Base-by-base conservation (phyloP, 1,284 basidiomycete species). In the Rhodotorula sp. region DNA sequence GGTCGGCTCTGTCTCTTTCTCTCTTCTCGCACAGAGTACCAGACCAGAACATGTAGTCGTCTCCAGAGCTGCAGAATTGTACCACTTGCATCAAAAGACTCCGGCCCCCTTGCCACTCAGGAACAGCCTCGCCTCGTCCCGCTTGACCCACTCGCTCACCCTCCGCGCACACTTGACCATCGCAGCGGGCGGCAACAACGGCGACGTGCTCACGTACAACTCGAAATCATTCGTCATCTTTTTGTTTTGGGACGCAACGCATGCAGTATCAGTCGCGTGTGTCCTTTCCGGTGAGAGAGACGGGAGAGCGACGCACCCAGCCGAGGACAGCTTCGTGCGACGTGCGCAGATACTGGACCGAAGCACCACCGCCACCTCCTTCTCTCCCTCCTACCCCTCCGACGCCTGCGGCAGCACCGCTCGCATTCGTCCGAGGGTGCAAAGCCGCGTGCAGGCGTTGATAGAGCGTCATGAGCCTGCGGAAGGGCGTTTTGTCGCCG, bases 181-280 rank as follows among this genome's bases (percentile, higher is more conserved):
- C 0, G 91, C 91, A 62, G 87, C 88, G 84, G 97, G 97, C 2
- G 93, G 89, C 62, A 98, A 80, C 62, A 87, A 84, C 3, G 93
- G 91, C 3, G 91, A 90, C 15, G 95, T 81, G 0, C 90, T 85
- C 63, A 97, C 81, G 80, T 97, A 98, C 28, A 99, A 82, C 81
- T 98, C 95, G 78, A 97, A 97, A 0, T 89, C 88, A 76, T 91
- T 88, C 0, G 94, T 97, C 72, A 95, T 90, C 95, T 97, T 80
- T 0, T n/a, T n/a, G n/a, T n/a, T 43, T 10, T 7, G 2, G 38
- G 10, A 14, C 8, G 10, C 12, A 12, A 43, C 12, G 38, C 38
- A 10, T 43, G 38, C 38, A 34, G 7, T n/a, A 43, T 43, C 38
- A 43, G 38, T 14, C 3, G 34, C 34, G 34, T 34, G 34, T n/a